Evolutionary conservation across 2,329 filamentous ascomycete species (phyloP), one percentile per base, ranked within the genome.

Genomic region (Ophiobolus disseminans): DNA sequence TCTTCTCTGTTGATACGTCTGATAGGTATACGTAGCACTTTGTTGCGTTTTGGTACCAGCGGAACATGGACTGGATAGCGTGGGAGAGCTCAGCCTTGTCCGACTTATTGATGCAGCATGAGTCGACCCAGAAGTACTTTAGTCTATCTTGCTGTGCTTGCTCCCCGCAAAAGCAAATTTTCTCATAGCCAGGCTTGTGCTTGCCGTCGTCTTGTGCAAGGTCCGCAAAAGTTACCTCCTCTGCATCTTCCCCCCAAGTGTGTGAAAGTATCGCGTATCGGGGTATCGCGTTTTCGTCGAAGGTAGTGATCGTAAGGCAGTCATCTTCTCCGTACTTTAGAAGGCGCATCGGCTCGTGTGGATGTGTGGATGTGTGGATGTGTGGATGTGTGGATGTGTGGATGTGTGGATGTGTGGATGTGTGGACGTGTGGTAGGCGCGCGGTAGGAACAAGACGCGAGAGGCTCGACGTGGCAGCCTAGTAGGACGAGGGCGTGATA

Each of bases 21-120:
- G 30, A 32, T 3, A 32, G n/a, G 9, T 32, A 32, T 6, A 14
- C 30, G n/a, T 32, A 32, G 30, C 9, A 32, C 7, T 14, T 4
- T 5, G 9, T 14, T 6, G 30, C 3, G n/a, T 32, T 14, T 10
- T 14, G 3, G 9, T 32, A 32, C 30, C 30, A 32, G 30, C 30
- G 30, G 7, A 5, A 32, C 30, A 32, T 32, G 3, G n/a, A 32
- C 3, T 32, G 10, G 9, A 32, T 32, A 4, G 30, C 3, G 2
- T 3, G 2, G 3, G 30, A 5, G 9, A 32, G 30, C 9, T 32
- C 30, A 3, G 30, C 9, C 3, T 32, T 14, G 30, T 14, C n/a
- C 28, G 13, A 16, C 7, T 19, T 52, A 3, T 48, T 37, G n/a
- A 52, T 48, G 23, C 49, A 52, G 21, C 40, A 47, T 8, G 43